Base-by-base conservation (phyloP, 106 monocot species). In the Posidonia australis region DNA sequence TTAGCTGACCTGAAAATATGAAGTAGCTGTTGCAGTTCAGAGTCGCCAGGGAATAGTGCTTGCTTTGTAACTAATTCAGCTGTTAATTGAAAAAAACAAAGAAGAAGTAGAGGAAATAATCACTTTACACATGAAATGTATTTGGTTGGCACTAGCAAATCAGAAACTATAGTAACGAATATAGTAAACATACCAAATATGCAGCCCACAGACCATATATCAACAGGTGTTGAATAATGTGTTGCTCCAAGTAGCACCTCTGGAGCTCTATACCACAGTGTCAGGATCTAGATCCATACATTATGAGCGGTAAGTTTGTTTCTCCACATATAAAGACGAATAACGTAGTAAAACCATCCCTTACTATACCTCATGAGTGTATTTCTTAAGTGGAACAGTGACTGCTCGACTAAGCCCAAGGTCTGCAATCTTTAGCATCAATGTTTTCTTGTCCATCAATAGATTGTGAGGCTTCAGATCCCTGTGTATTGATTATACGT, bases 381-480 rank as follows among this genome's bases (percentile, higher is more conserved):
- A 96, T 51, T 96, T 96, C 80, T 96, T 96, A 13, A 96, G 30
- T 13, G 94, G 94, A 54, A 90, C 54, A 17, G 84, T 96, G 67
- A 71, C 87, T 18, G 94, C 75, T 46, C 94, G 76, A 45, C 94
- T 96, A 9, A 96, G 90, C 5, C 96, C 96, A 25, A 96, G 80
- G 61, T 96, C 90, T 14, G 96, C 90, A 42, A 96, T 96, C 56
- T 96, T 96, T 9, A 96, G 84, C 82, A 77, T 75, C 96, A 96
- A 74, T 6, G 84, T 87, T 63, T 90, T 82, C n/a, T 67, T 70
- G 65, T 96, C 96, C 96, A 96, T 82, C 45, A 96, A 56, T 7
- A 96, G 76, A 62, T 96, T 96, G 74, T 96, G 96, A 29, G 96
- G 96, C 73, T 96, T 96, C 82, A 90, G 67, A 66, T 96, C 96